phyloP scores from a whole-genome alignment of 768 basidiomycete species.

The Trametes gibbosa region DNA sequence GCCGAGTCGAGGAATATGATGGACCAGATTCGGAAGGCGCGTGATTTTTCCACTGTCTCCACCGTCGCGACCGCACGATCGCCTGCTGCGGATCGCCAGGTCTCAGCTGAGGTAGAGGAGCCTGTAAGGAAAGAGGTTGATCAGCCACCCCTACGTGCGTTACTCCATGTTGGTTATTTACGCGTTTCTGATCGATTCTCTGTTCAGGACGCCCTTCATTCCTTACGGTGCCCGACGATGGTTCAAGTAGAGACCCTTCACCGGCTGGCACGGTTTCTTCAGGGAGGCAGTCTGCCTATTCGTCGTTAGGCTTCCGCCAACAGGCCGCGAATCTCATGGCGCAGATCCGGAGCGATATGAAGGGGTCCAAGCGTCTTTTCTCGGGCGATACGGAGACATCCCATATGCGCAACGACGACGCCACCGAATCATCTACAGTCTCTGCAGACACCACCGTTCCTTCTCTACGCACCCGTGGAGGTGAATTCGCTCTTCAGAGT shows the following conservation, averaged over 20 bases:
- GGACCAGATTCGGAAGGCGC: slow-evolving; percentile 76
- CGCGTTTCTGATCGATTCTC: neutral
- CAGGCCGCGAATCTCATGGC: slow-evolving; percentile 83
- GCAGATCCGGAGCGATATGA: slow-evolving; percentile 79
- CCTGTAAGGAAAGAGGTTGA: neutral
- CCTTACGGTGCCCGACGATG: slow-evolving; percentile 15
- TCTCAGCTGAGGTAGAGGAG: neutral
- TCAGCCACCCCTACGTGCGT: slow-evolving; percentile 1
- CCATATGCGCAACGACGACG: slow-evolving; percentile 26
- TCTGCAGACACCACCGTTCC: slow-evolving; percentile 15
- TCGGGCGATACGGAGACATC: slow-evolving; percentile 63
- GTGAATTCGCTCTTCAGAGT: neutral
- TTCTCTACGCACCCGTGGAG: slow-evolving; percentile 11
- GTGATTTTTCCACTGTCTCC: slow-evolving; percentile 75
- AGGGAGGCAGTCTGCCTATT: slow-evolving; percentile 41
- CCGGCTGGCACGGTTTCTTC: slow-evolving; percentile 25
- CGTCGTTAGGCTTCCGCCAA: slow-evolving; percentile 67
- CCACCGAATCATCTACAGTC: slow-evolving; percentile 8
- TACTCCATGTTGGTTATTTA: neutral
- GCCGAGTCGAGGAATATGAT: slow-evolving; percentile 76
- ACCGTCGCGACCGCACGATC: slow-evolving; percentile 48
- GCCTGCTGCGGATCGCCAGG: slow-evolving; percentile 15
- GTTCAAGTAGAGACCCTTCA: slow-evolving; percentile 21
- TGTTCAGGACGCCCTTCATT: slow-evolving; percentile 6
- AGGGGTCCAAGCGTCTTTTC: slow-evolving; percentile 68